A percentile compares a stretch with the other conserved stretches of the same genome.
Evolutionary conservation across 306 rosid genomes (phyloP).

Genomic region (Citrullus colocynthis): DNA sequence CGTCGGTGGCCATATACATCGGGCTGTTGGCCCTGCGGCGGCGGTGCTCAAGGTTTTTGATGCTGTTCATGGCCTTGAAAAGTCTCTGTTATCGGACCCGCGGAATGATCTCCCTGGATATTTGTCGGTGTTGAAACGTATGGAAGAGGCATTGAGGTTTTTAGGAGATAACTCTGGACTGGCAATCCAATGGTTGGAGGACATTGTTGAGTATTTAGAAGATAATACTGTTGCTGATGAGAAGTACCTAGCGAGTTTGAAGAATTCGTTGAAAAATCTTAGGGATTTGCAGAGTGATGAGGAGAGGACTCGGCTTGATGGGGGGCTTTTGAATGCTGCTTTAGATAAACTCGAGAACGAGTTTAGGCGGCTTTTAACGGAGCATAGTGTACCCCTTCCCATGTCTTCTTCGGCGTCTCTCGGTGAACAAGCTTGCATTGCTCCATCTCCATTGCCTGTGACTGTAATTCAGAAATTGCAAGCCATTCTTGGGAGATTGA

Average conservation of each 20-base stretch:
- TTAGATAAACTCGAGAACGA: constrained; percentile 74
- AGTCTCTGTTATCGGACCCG: constrained; percentile 71
- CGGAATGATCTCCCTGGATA: constrained; percentile 74
- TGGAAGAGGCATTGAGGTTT: constrained; percentile 82
- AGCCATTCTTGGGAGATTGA: constrained; percentile 66
- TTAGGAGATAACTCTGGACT: constrained; percentile 80
- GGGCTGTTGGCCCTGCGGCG: constrained; percentile 95
- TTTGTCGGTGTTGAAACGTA: constrained; percentile 77
- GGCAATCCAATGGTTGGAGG: constrained; percentile 97
- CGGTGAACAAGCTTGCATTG: constrained; percentile 76
- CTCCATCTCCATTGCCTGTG: constrained; percentile 90
- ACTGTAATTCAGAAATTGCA: constrained; percentile 71
- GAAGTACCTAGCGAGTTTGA: constrained; percentile 49
- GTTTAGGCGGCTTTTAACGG: constrained; percentile 59
- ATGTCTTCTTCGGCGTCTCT: constrained; percentile 31
- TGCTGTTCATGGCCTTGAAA: constrained; percentile 96
- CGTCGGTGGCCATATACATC: constrained; percentile 89
- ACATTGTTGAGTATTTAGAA: constrained; percentile 89
- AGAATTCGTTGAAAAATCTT: constrained; percentile 56
- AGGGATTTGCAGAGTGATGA: constrained; percentile 48
- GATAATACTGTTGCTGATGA: constrained; percentile 73
- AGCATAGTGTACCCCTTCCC: constrained; percentile 77
- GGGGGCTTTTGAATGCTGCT: constrained; percentile 84
- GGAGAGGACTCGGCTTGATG: constrained; percentile 53
- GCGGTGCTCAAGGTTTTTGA: constrained; percentile 97